phyloP scores from a whole-genome alignment of 257 asterid genomes.

The Paraleonurus japonicus region DNA sequence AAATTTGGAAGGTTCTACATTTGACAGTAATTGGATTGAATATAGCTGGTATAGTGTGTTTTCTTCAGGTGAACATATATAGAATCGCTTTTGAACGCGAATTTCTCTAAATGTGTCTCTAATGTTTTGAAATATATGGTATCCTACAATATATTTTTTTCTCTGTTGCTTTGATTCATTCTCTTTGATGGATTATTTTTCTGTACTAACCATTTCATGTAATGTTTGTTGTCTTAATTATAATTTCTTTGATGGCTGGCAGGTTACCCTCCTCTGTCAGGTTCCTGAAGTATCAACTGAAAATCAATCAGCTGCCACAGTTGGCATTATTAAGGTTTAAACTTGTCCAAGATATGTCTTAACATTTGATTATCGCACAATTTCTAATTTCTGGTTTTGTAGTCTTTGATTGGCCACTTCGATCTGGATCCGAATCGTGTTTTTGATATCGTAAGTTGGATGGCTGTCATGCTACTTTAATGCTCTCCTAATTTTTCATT shows the following conservation, averaged over 20 bases:
- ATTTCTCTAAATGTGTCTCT: background rate
- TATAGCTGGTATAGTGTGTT: background rate
- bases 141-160: background rate
- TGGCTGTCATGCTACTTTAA: conserved; percentile 3
- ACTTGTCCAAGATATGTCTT: conserved; percentile 20
- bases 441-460: conserved; percentile 86
- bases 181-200: background rate
- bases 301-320: conserved; percentile 73
- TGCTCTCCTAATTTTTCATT: background rate
- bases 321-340: conserved; percentile 89
- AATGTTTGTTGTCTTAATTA: conserved; percentile 12
- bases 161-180: background rate
- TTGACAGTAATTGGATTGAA: background rate
- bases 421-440: conserved; percentile 99
- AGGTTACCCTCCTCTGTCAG: conserved; percentile 96
- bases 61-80: background rate
- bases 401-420: conserved; percentile 98
- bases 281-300: conserved; percentile 63
- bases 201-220: background rate
- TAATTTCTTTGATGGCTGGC: conserved; percentile 26
- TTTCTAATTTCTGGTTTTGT: conserved; percentile 46
- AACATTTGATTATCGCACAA: conserved; percentile 12
- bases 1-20: background rate
- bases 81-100: background rate
- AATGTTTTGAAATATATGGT: background rate